phyloP scores from a whole-genome alignment of 176 grass and related monocot genomes.

The Aegilops umbellulata region DNA sequence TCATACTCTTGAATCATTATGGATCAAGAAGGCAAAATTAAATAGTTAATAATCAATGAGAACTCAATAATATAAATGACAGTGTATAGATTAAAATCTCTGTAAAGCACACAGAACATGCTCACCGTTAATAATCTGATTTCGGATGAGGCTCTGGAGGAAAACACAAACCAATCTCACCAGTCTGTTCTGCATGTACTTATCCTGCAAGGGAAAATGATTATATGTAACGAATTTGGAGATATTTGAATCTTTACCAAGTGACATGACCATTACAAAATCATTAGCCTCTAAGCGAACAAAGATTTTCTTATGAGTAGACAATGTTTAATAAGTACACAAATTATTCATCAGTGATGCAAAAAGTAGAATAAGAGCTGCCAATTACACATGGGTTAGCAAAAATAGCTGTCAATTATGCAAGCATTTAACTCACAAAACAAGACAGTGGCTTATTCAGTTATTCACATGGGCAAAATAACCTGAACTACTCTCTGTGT shows the following conservation, averaged over 20 bases:
- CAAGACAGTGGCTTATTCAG: not conserved
- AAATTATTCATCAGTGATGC: not conserved
- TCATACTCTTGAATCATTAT: constrained; percentile 5
- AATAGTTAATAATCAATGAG: not conserved
- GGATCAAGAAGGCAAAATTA: not conserved
- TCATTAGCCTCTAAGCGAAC: not conserved
- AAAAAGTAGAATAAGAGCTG: not conserved
- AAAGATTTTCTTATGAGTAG: not conserved
- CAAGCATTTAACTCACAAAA: constrained; percentile 6
- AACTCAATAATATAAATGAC: not conserved
- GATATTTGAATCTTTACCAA: not conserved
- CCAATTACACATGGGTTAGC: not conserved
- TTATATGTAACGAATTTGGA: not conserved
- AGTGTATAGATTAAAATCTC: not conserved
- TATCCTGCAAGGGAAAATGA: constrained; percentile 59
- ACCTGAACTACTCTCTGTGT: not conserved
- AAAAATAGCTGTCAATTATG: not conserved
- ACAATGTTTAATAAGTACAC: not conserved
- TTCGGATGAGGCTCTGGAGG: constrained; percentile 92
- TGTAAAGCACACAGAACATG: constrained; percentile 15
- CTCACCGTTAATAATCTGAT: constrained; percentile 97
- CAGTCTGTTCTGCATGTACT: constrained; percentile 99
- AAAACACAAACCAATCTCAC: constrained; percentile 99
- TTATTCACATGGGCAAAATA: not conserved
- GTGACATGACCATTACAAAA: not conserved